A percentile compares a stretch with the other conserved stretches of the same genome.
These are phyloP conservation scores for Macrotyloma uniflorum DNA, from an alignment of 306 rosid species.

Conservation along the genomic window DNA sequence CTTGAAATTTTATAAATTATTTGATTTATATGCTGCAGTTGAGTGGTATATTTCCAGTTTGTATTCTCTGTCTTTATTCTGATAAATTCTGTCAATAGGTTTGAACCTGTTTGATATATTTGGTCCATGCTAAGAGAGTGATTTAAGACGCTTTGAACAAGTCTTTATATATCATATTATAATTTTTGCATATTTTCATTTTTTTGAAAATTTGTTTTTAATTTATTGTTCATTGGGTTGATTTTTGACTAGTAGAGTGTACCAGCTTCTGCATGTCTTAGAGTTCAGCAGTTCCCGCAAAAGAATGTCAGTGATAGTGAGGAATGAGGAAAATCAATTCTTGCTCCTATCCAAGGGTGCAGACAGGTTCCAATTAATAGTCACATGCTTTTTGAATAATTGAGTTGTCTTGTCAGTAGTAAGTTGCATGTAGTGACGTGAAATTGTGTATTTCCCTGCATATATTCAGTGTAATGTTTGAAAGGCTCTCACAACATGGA, in stretches of 20 bases:
- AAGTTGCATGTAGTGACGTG: constrained; percentile 40
- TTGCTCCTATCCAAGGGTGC: constrained; percentile 94
- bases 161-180: background rate
- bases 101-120: constrained; percentile 8
- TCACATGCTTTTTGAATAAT: constrained; percentile 30
- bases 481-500: constrained; percentile 72
- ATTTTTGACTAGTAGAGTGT: constrained; percentile 57
- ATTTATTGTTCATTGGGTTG: constrained; percentile 27
- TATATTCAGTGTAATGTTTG: constrained; percentile 71
- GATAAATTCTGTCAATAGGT: background rate
- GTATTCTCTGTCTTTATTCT: background rate
- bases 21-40: background rate
- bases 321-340: constrained; percentile 60
- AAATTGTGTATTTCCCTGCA: constrained; percentile 35
- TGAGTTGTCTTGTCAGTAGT: constrained; percentile 30
- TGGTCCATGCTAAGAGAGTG: constrained; percentile 10
- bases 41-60: background rate
- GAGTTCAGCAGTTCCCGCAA: constrained; percentile 93
- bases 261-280: constrained; percentile 72
- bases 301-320: constrained; percentile 93
- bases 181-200: constrained; percentile 11
- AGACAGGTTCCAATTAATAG: constrained; percentile 70
- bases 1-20: background rate
- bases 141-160: background rate
- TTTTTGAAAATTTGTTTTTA: constrained; percentile 12